Evolutionary conservation across 2,329 filamentous ascomycete species (phyloP).

Genomic region (Fusarium sp.): DNA sequence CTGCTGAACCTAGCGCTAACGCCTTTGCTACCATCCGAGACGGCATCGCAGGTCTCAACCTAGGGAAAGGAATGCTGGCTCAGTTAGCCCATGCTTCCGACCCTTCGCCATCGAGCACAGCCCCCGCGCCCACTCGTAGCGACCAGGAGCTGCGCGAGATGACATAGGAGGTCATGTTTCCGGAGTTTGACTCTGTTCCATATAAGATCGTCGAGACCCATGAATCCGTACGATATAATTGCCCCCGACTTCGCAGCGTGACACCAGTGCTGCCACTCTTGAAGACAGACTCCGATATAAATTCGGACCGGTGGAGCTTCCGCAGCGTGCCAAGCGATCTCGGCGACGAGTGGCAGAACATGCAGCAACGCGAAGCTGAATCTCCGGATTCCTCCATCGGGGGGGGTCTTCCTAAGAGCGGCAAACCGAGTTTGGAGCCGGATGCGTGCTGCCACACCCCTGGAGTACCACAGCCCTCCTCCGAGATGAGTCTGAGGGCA

Average conservation of each 20-base stretch:
- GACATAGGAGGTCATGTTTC: conserved; percentile 58
- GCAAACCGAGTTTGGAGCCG: neutral
- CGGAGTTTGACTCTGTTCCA: conserved; percentile 44
- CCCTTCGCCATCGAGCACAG: conserved; percentile 35
- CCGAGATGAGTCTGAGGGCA: neutral
- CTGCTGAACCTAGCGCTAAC: conserved; percentile 56
- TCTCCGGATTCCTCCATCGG: neutral
- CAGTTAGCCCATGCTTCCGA: conserved; percentile 45
- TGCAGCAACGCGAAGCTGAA: conserved; percentile 18
- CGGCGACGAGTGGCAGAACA: conserved; percentile 32
- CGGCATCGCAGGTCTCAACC: conserved; percentile 59
- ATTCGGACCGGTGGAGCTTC: conserved; percentile 6
- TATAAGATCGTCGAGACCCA: conserved; percentile 50
- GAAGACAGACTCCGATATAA: conserved; percentile 2
- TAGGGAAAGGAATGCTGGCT: conserved; percentile 61
- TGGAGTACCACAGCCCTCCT: neutral
- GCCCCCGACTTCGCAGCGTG: conserved; percentile 3
- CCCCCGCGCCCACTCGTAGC: conserved; percentile 41
- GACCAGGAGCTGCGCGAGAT: conserved; percentile 60
- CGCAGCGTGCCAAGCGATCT: conserved; percentile 24
- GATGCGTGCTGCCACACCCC: neutral
- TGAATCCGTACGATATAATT: conserved; percentile 38
- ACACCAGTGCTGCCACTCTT: conserved; percentile 10
- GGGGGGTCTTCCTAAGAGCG: neutral
- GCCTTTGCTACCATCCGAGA: conserved; percentile 61